Evolutionary conservation across 495 filamentous ascomycete genomes (phyloP).

Genomic region (Penicillium cosmopolitanum): DNA sequence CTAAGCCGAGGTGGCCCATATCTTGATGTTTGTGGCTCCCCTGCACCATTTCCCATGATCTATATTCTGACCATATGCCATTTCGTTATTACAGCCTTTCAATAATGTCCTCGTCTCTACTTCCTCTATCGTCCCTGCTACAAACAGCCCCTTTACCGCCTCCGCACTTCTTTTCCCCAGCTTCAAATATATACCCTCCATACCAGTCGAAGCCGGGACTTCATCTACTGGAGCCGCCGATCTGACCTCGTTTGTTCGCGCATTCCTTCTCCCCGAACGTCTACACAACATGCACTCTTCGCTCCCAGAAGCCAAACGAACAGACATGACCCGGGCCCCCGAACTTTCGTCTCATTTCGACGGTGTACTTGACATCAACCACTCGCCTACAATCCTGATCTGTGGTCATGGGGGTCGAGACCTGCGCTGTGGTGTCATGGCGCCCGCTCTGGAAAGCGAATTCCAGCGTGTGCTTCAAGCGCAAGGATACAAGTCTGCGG

Average conservation of each 20-base stretch:
- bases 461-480: constrained; percentile 59
- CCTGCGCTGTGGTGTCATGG: constrained; percentile 76
- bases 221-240: constrained; percentile 17
- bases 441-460: constrained; percentile 68
- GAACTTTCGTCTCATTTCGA: constrained; percentile 41
- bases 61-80: background rate
- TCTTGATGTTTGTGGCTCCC: constrained; percentile 64
- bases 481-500: constrained; percentile 33
- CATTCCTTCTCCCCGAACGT: constrained; percentile 55
- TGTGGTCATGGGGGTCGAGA: constrained; percentile 86
- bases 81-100: constrained; percentile 62
- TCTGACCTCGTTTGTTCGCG: constrained; percentile 42
- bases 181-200: constrained; percentile 75
- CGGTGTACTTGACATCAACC: constrained; percentile 56
- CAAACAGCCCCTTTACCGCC: constrained; percentile 45
- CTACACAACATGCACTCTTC: constrained; percentile 61
- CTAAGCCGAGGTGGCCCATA: constrained; percentile 67
- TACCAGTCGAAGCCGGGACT: constrained; percentile 45
- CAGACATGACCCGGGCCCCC: constrained; percentile 33
- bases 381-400: constrained; percentile 72
- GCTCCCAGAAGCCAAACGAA: constrained; percentile 42
- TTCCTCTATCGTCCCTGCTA: constrained; percentile 62
- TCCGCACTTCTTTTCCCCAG: constrained; percentile 75
- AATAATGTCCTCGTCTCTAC: constrained; percentile 77
- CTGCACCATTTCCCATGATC: background rate